phyloP scores from a whole-genome alignment of 352 stramenopile species.

The Halophytophthora batemanensis region DNA sequence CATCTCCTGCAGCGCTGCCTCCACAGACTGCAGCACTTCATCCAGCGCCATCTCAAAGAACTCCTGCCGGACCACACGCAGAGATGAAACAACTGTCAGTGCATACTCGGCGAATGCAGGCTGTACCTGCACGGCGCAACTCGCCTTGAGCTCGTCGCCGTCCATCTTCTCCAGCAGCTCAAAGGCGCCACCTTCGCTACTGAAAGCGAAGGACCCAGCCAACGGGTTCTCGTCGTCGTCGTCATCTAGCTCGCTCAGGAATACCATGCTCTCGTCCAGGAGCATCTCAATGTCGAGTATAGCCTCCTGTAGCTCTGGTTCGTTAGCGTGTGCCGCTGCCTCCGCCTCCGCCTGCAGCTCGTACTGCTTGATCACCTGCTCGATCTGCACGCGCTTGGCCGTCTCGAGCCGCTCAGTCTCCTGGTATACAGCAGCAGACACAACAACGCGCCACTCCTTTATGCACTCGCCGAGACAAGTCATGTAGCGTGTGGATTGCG shows the following conservation, averaged over 20 bases:
- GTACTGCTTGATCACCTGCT: conserved; percentile 67
- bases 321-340: conserved; percentile 5
- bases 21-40: conserved; percentile 52
- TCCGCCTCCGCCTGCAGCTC: conserved; percentile 35
- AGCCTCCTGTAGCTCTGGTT: conserved; percentile 22
- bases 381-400: conserved; percentile 45
- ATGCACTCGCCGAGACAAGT: no score
- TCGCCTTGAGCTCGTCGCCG: conserved; percentile 65
- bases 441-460: neutral
- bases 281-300: conserved; percentile 51
- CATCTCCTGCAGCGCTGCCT: conserved; percentile 53
- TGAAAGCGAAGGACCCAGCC: conserved; percentile 56
- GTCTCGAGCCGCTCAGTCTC: conserved; percentile 18
- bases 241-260: conserved; percentile 29
- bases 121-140: neutral
- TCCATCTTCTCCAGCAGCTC: conserved; percentile 69
- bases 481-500: neutral
- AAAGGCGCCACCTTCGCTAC: conserved; percentile 51
- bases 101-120: neutral
- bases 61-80: conserved; percentile 26
- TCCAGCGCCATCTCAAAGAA: conserved; percentile 70
- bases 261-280: conserved; percentile 42
- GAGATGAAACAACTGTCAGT: neutral
- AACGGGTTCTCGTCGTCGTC: conserved; percentile 42
- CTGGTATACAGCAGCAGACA: conserved; percentile 15